Base-by-base conservation (phyloP, 257 asterid genomes). In the Agastache rugosa region DNA sequence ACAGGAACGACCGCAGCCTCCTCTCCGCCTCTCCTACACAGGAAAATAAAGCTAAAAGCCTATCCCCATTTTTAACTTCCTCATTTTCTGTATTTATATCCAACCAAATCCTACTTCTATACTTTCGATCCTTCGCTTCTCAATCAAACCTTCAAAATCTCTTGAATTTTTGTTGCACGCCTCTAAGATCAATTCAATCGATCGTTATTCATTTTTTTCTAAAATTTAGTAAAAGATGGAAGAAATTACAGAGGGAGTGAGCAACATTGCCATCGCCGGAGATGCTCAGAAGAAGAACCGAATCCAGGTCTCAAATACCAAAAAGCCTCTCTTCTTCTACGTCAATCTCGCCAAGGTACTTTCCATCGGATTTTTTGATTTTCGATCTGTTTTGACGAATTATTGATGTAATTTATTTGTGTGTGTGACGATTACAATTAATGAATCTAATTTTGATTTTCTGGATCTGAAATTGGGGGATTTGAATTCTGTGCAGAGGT, bases 341-440 rank as follows among this genome's bases (percentile, higher is more conserved):
- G 93, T 90, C 84, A 90, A n/a, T 58, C 96, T 90, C 73, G 87
- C 93, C 59, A 90, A 89, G 93, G 96, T 85, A 75, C 15, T 53
- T 11, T 25, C 37, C 47, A 22, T 19, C 48, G n/a, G 17, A 6
- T 55, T 9, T 42, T 19, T 60, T n/a, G 1, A 64, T 66, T 39
- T 54, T 6, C 6, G 2, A 16, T 63, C 16, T 20, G 35, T 14
- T 62, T 27, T 31, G 8, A 25, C 58, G 42, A 27, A 50, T 23
- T 63, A 10, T n/a, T 42, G 27, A 6, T 66, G 23, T 15, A n/a
- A 62, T 62, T 50, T 23, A 35, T 73, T 27, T 48, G 15, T 34
- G 41, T 10, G 63, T 31, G n/a, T 19, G 14, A 14, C 63, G 41
- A 17, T 47, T 55, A 20, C 29, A 5, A 20, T 9, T 31, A n/a